These are phyloP conservation scores for Clavispora asparagi DNA, from an alignment of 805 yeast genomes.

Conservation along the genomic window DNA sequence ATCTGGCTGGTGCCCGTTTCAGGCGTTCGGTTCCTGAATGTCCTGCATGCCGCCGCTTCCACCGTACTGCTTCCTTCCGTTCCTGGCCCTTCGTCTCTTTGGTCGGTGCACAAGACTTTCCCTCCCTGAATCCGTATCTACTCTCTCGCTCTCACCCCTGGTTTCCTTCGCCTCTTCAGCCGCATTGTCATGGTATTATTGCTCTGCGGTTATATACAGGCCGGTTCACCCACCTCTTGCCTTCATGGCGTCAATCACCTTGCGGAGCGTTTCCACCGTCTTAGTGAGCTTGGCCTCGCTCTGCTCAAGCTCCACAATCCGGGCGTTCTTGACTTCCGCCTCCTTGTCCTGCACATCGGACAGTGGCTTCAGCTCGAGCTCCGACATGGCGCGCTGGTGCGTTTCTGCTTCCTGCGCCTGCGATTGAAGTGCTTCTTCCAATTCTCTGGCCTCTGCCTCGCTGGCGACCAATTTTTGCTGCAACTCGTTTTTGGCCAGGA, in stretches of 20 bases:
- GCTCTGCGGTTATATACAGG: not conserved
- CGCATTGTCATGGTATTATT: no score
- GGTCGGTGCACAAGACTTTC: no score
- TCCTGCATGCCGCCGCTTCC: no score
- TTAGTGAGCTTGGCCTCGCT: not conserved
- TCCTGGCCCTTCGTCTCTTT: no score
- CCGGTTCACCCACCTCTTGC: not conserved
- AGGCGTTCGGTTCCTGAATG: no score
- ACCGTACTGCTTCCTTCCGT: no score
- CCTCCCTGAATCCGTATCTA: no score
- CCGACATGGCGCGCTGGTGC: not conserved
- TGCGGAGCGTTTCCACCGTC: conserved; percentile 1
- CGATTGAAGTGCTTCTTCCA: not conserved
- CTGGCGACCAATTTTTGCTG: not conserved
- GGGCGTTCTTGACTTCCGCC: not conserved
- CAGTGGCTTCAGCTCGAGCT: not conserved
- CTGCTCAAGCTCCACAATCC: not conserved
- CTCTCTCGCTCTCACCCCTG: no score
- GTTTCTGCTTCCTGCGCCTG: not conserved
- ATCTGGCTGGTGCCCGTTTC: no score
- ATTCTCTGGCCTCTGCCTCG: not conserved
- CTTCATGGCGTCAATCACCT: not conserved
- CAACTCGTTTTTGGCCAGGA: not conserved
- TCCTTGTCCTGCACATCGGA: not conserved
- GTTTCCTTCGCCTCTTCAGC: no score